Evolutionary conservation across 208 protist species (phyloP).

Genomic region (Trypanosoma lewisi): DNA sequence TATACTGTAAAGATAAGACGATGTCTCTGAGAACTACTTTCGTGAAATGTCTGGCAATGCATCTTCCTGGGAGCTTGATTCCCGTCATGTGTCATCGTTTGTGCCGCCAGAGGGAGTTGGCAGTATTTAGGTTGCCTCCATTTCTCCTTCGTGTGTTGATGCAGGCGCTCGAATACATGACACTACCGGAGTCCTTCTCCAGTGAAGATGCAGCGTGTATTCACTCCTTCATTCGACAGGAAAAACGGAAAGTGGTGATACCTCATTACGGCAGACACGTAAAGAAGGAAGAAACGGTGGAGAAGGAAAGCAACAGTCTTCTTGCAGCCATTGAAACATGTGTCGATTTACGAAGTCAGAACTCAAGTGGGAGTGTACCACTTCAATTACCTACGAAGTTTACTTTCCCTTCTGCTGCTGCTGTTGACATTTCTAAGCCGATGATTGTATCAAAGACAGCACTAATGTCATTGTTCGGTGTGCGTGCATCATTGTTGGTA

Average conservation of each 20-base stretch:
- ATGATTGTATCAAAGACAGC: background rate
- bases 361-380: background rate
- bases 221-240: conserved; percentile 17
- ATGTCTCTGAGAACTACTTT: background rate
- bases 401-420: background rate
- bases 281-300: background rate
- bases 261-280: background rate
- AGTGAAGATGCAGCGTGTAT: conserved; percentile 8
- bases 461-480: conserved; percentile 23
- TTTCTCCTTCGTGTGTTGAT: conserved; percentile 17
- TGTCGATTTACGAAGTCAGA: background rate
- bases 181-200: conserved; percentile 4
- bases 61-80: conserved; percentile 8
- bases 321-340: conserved; percentile 19
- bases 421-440: background rate
- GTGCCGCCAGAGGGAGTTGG: conserved; percentile 23
- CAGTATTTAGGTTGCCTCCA: conserved; percentile 19
- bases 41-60: conserved; percentile 20
- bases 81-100: conserved; percentile 20
- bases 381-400: background rate
- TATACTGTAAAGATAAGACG: background rate
- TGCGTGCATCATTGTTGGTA: conserved; percentile 5
- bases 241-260: conserved; percentile 2
- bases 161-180: conserved; percentile 14
- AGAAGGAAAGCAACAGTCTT: background rate